Base-by-base conservation (phyloP, 768 basidiomycete species). In the Omphalotus guepiniiformis region DNA sequence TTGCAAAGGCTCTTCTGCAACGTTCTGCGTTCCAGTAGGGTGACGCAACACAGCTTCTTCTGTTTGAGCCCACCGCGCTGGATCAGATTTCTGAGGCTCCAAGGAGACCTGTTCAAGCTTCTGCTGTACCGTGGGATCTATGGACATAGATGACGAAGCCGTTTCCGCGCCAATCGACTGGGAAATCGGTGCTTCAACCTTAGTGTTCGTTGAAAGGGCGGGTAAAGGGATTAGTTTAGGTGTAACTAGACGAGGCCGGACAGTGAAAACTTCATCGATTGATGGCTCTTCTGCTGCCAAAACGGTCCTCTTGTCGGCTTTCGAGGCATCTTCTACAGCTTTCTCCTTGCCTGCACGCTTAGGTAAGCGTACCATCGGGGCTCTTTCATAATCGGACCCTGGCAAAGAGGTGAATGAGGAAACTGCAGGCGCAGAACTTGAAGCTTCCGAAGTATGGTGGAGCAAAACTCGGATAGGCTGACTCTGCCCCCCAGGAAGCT, bases 361-460 rank as follows among this genome's bases (percentile, higher is more conserved):
- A 5, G 83, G 84, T 39, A 86, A 61, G 37, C 78, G 76, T 29
- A 88, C 80, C 16, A 76, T 66, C 51, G 79, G 68, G 22, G 61
- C 54, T 57, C 69, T 72, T 27, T 78, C 78, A 12, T 64, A 66
- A 13, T 78, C 79, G 29, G 63, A 69, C 4, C 59, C 57, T 37
- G 50, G 47, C 8, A 53, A 29, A 46, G 59, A 58, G 2, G 60
- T 53, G n/a, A n/a, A n/a, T 32, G 59, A 45, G 9, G 57, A 42
- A 8, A 15, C 35, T 18, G 47, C 19, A 54, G 52, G 13, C 45
- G 30, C n/a, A 49, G 47, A 26, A 51, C 39, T 22, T 59, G 64
- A 28, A 59, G 51, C 28, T 41, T 55, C 22, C 54, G 52, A 7
- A 53, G 57, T 12, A 29, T 42, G 55, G 11, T 51, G 53, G 9